Conservation (phyloP, 345 rosid species). For the Moricandia moricandioides region DNA sequence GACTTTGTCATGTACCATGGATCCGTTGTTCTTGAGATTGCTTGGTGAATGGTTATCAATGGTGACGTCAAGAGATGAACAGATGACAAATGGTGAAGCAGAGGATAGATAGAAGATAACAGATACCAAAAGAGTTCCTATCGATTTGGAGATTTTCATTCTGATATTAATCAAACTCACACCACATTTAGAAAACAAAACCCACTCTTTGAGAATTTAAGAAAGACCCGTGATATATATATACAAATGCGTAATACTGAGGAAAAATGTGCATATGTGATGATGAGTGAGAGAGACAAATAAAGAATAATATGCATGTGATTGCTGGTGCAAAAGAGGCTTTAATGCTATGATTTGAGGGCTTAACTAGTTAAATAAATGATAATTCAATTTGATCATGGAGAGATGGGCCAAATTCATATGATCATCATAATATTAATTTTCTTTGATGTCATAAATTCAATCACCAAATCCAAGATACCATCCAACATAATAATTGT, state of each 20-base stretch:
- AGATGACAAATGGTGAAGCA: slow-evolving; percentile 11
- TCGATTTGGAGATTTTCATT: slow-evolving; percentile 10
- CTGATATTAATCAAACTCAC: slow-evolving; percentile 3
- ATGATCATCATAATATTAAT: slow-evolving; percentile 21
- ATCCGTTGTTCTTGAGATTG: slow-evolving; percentile 20
- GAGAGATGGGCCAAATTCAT: slow-evolving; percentile 30
- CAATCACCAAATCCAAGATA: slow-evolving; percentile 34
- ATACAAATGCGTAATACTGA: background rate
- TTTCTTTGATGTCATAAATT: slow-evolving; percentile 34
- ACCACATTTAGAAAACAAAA: slow-evolving; percentile 5
- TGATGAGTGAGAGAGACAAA: slow-evolving; percentile 28
- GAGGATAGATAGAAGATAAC: slow-evolving; percentile 10
- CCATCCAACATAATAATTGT: slow-evolving; percentile 35
- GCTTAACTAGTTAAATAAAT: slow-evolving; percentile 22
- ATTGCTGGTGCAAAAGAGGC: slow-evolving; percentile 29
- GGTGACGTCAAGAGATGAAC: slow-evolving; percentile 33
- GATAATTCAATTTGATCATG: slow-evolving; percentile 33
- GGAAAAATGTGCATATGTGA: slow-evolving; percentile 8
- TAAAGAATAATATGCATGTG: slow-evolving; percentile 35
- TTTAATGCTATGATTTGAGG: slow-evolving; percentile 29
- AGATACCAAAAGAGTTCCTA: background rate
- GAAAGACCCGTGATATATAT: background rate
- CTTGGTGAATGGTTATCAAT: slow-evolving; percentile 30
- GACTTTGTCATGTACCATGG: background rate
- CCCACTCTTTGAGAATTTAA: background rate